These are phyloP conservation scores for Fusarium nygamai DNA, from an alignment of 2,329 filamentous ascomycete species.

Conservation along the genomic window DNA sequence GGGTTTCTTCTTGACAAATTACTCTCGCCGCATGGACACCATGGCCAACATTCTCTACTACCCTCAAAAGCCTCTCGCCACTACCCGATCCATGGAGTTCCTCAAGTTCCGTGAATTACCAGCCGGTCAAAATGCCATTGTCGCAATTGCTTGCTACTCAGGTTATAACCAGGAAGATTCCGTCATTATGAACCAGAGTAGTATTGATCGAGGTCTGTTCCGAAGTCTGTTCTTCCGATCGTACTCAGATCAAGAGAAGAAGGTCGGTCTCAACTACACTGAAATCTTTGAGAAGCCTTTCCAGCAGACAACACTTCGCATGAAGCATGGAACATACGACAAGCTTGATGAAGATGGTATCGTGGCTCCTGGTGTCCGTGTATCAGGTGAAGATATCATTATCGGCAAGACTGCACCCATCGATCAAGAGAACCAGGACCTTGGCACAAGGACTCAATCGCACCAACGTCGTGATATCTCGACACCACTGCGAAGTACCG, in stretches of 20 bases:
- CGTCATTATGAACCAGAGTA: slow-evolving; percentile 99
- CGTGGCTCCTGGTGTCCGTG: slow-evolving; percentile 90
- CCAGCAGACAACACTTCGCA: slow-evolving; percentile 84
- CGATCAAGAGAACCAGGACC: slow-evolving; percentile 89
- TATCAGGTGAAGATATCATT: slow-evolving; percentile 98
- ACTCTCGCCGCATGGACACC: slow-evolving; percentile 96
- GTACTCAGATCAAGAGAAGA: slow-evolving; percentile 97
- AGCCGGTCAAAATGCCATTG: slow-evolving; percentile 97
- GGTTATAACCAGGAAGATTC: slow-evolving; percentile 99
- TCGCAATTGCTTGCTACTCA: slow-evolving; percentile 96
- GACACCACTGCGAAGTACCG: slow-evolving; percentile 91
- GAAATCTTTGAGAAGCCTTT: slow-evolving; percentile 97
- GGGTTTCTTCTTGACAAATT: slow-evolving; percentile 99
- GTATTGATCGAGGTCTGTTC: slow-evolving; percentile 97
- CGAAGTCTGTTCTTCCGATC: slow-evolving; percentile 97
- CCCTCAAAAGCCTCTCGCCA: slow-evolving; percentile 95
- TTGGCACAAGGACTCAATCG: slow-evolving; percentile 88
- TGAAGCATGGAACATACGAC: slow-evolving; percentile 96
- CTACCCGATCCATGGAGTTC: slow-evolving; percentile 98
- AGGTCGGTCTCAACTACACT: slow-evolving; percentile 90
- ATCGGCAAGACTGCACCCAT: slow-evolving; percentile 98
- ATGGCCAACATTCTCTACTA: slow-evolving; percentile 99
- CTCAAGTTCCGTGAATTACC: slow-evolving; percentile 97
- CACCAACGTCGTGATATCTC: slow-evolving; percentile 97
- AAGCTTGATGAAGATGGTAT: slow-evolving; percentile 98